Evolutionary conservation across 108 stramenopile species (phyloP), one percentile per base, ranked within the genome.

Genomic region (Fistulifera solaris): DNA sequence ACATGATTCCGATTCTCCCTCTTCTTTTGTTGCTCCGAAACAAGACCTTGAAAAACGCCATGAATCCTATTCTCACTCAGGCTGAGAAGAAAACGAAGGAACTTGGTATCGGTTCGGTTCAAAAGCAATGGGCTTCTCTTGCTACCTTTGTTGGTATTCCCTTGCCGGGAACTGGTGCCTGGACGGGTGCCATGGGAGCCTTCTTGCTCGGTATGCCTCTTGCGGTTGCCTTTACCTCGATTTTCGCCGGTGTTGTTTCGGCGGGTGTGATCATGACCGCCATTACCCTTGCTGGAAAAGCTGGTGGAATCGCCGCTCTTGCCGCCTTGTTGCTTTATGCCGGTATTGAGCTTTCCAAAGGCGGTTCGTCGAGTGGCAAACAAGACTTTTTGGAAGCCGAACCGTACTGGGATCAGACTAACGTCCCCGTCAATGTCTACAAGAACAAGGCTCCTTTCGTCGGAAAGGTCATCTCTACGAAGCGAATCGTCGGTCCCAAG

Each of bases 171-270:
- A 97, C 96, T 23, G 96, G 96, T 25, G 96, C 96, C 15, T 97
- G 96, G 96, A 97, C 96, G 16, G 96, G 96, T 24, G 96, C 96
- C 17, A 93, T 95, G 90, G 91, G 83, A 14, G 91, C 96, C 21
- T 94, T 89, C 65, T 52, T 97, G 38, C 62, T 97, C 38, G 91
- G 87, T 15, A 91, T 95, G 96, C 91, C 94, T 10, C 81, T 77
- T 13, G 61, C 64, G 14, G 66, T 88, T 51, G 89, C 93, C 17
- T 42, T 96, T 23, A 75, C 87, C 21, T 83, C 93, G 4, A 95
- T 96, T 48, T 91, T 94, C 58, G 65, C 86, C 14, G 96, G 96
- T 19, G 94, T 96, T 13, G 79, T 94, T 38, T 71, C 83, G 31
- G 96, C 96, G 38, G 96, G 93, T 44, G 58, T 70, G 10, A 96